A percentile compares a stretch with the other conserved stretches of the same genome.
phyloP scores from a whole-genome alignment of 306 rosid genomes.

The Neltuma alba region DNA sequence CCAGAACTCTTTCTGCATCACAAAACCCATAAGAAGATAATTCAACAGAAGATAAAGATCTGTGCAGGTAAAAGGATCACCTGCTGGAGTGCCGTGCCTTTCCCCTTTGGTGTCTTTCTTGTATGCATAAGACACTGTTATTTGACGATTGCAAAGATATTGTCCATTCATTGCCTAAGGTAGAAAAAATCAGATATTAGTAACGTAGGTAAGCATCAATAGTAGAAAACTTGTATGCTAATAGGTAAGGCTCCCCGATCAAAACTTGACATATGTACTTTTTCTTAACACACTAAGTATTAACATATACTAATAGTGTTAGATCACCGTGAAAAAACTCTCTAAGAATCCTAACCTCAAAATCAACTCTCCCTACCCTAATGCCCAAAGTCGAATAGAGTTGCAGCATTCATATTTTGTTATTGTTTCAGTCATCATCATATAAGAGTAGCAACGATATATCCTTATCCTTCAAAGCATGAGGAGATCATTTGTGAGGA shows the following conservation, averaged over 20 bases:
- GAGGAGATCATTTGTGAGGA: not conserved
- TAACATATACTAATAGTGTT: not conserved
- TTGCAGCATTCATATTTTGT: not conserved
- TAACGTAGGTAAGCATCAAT: not conserved
- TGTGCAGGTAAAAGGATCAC: slow-evolving; percentile 48
- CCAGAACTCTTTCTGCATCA: slow-evolving; percentile 92
- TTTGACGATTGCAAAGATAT: slow-evolving; percentile 97
- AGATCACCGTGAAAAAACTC: not conserved
- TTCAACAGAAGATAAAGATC: not conserved
- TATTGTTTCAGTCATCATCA: not conserved
- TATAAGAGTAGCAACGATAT: not conserved
- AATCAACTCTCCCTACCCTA: not conserved
- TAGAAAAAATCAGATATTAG: slow-evolving; percentile 17
- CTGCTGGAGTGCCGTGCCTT: slow-evolving; percentile 98
- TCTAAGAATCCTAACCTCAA: not conserved
- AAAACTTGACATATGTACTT: not conserved
- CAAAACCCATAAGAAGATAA: slow-evolving; percentile 22
- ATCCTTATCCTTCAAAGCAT: not conserved
- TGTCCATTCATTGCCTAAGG: slow-evolving; percentile 96
- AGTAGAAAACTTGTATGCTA: not conserved
- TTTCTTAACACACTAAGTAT: not conserved
- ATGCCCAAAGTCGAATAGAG: not conserved
- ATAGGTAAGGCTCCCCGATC: not conserved
- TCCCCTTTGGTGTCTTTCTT: slow-evolving; percentile 99
- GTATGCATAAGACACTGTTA: slow-evolving; percentile 96